These are phyloP conservation scores for Venturia aucupariae DNA, from an alignment of 2,329 filamentous ascomycete species.

Conservation along the genomic window DNA sequence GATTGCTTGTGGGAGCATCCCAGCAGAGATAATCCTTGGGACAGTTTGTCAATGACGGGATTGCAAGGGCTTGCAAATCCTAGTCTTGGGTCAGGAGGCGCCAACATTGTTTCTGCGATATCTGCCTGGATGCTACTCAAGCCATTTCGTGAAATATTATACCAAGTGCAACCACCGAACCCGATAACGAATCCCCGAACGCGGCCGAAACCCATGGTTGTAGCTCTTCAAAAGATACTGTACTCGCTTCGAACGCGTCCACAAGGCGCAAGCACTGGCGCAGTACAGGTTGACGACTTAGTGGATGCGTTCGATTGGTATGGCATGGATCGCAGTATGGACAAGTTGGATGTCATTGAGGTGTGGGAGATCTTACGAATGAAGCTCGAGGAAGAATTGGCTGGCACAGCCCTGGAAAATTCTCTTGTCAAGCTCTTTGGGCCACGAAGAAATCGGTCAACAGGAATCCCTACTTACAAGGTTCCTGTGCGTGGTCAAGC, in stretches of 20 bases:
- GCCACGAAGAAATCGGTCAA: constrained; percentile 23
- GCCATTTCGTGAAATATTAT: constrained; percentile 50
- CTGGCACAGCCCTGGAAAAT: constrained; percentile 32
- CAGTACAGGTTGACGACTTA: constrained; percentile 15
- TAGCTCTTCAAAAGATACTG: constrained; percentile 43
- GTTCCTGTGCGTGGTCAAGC: constrained; percentile 27
- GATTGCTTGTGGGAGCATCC: constrained; percentile 52
- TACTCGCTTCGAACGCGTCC: constrained; percentile 38
- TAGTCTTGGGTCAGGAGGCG: constrained; percentile 21
- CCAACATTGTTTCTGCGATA: constrained; percentile 44
- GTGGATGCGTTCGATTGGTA: constrained; percentile 32
- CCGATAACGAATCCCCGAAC: constrained; percentile 36
- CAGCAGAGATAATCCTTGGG: constrained; percentile 46
- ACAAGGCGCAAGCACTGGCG: constrained; percentile 24
- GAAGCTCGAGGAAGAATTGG: constrained; percentile 44
- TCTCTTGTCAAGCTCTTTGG: constrained; percentile 41
- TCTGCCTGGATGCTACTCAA: constrained; percentile 49
- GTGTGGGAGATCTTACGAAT: constrained; percentile 46
- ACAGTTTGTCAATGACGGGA: constrained; percentile 48
- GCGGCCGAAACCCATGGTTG: constrained; percentile 42
- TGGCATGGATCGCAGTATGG: constrained; percentile 27
- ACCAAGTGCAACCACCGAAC: constrained; percentile 39
- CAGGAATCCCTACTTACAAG: constrained; percentile 26
- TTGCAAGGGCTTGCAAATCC: constrained; percentile 37
- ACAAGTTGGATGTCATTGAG: constrained; percentile 43